phyloP scores from a whole-genome alignment of 2,329 filamentous ascomycete species.

The Neopestalotiopsis sp. region DNA sequence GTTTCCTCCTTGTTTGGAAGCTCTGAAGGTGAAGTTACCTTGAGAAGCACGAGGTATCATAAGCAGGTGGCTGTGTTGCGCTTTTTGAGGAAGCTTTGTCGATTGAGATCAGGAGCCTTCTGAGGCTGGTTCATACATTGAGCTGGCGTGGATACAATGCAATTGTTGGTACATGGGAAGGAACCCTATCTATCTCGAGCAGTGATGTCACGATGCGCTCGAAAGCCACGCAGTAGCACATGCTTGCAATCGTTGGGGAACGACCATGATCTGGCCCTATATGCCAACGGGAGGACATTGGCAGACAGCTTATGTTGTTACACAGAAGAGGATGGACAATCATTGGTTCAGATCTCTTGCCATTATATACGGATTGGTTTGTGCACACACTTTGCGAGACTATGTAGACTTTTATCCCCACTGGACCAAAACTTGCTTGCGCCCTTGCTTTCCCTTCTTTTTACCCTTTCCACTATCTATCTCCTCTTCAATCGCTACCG shows the following conservation, averaged over 20 bases:
- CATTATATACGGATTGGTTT: no score
- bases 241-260: neutral
- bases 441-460: slow-evolving; percentile 14
- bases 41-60: no score
- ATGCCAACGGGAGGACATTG: neutral
- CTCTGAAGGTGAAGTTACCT: no score
- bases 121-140: no score
- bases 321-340: neutral
- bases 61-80: no score
- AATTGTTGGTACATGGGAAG: no score
- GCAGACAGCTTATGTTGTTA: neutral
- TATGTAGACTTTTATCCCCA: neutral
- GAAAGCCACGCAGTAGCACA: neutral
- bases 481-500: neutral
- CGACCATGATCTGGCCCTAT: neutral
- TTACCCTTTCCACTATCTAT: neutral
- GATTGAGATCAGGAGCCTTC: no score
- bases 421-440: slow-evolving; percentile 6
- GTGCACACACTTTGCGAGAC: neutral
- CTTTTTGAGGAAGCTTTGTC: no score
- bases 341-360: no score
- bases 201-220: neutral
- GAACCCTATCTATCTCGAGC: no score
- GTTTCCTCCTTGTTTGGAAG: no score
- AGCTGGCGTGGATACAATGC: no score